A percentile compares a stretch with the other conserved stretches of the same genome.
Evolutionary conservation across 805 yeast genomes (phyloP).

Genomic region (Saccharomycopsis vini): DNA sequence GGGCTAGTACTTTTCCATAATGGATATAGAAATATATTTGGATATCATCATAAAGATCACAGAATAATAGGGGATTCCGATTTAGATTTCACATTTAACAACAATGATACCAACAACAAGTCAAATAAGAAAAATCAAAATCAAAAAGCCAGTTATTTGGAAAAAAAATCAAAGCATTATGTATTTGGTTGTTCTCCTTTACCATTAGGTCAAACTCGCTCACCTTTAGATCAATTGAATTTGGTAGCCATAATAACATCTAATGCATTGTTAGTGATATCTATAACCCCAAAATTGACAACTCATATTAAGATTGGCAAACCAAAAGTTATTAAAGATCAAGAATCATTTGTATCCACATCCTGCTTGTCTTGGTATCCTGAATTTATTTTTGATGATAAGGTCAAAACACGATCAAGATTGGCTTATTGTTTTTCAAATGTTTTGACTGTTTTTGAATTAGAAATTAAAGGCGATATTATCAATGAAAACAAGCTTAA

Average conservation of each 20-base stretch:
- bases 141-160: background rate
- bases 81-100: constrained; percentile 1
- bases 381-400: constrained; percentile 22
- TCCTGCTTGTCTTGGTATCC: constrained; percentile 64
- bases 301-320: constrained; percentile 48
- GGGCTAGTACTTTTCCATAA: constrained; percentile 60
- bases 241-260: constrained; percentile 53
- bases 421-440: constrained; percentile 68
- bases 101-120: constrained; percentile 20
- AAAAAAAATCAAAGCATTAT: constrained; percentile 6
- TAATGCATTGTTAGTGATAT: constrained; percentile 39
- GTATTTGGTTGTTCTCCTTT: constrained; percentile 36
- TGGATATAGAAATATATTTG: constrained; percentile 49
- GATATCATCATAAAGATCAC: constrained; percentile 20
- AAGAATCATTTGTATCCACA: constrained; percentile 21
- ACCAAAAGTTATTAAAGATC: constrained; percentile 28
- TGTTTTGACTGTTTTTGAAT: constrained; percentile 45
- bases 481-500: constrained; percentile 12
- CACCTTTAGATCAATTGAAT: constrained; percentile 49
- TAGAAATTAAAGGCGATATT: constrained; percentile 23
- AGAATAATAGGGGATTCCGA: constrained; percentile 43
- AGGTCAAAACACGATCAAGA: constrained; percentile 30
- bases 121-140: constrained; percentile 17
- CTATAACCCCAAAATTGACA: constrained; percentile 41
- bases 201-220: constrained; percentile 52